Evolutionary conservation across 2,329 filamentous ascomycete species (phyloP), one percentile per base, ranked within the genome.

Genomic region (Colletotrichum sp.): DNA sequence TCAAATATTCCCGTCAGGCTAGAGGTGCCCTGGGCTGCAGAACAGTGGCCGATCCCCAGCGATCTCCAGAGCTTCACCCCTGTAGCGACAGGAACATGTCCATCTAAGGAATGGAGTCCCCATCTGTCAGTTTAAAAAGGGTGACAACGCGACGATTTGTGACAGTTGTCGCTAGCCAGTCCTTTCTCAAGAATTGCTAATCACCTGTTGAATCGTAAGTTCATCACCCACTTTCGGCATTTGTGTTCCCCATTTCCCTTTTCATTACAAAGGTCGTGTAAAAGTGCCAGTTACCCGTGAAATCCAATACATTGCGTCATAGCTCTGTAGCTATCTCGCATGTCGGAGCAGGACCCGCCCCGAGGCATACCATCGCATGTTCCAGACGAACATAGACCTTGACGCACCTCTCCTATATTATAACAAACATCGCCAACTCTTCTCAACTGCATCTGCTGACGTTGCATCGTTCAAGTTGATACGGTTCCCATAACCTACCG

Each of bases 51-150:
- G 65, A 76, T 69, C 70, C 73, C 59, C 49, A 69, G 64, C 57
- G 49, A 74, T 76, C 70, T 69, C 59, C 65, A 74, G 65, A 76
- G 74, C 71, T 74, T 76, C 59, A 76, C 70, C 74, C 74, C 70
- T 76, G 74, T 65, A 76, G 44, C 63, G 32, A 49, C 55, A 65
- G 64, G 59, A 74, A 59, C 70, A 69, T 57, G 64, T 36, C 64
- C 44, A 69, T 65, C 65, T 69, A 52, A 76, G 65, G 57, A 62
- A 73, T 28, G 26, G 57, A 28, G 44, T 49, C 71, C 34, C 71
- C 64, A 59, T 65, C 64, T 32, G 36, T 24, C 64, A 62, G 8
- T 15, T 62, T 39, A 26, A 63, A 63, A 69, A 62, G 34, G 32
- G 36, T 44, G 36, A 67, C 63, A 68, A 26, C 63, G 39, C 59